Conservation (phyloP, 805 yeast species). For the Metschnikowia sp. region DNA sequence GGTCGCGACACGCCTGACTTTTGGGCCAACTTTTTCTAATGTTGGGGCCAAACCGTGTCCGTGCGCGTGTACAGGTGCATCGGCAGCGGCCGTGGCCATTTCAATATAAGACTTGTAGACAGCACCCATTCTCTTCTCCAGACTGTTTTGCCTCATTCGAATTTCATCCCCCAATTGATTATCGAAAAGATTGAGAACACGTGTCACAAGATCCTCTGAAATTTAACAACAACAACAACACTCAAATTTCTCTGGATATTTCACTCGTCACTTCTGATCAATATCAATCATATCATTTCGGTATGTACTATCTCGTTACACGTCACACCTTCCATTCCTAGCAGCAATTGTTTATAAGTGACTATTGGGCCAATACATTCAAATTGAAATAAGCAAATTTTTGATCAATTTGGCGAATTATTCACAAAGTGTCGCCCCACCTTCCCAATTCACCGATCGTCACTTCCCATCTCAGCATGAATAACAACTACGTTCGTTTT, state of each 20-base stretch:
- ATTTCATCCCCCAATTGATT: conserved; percentile 2
- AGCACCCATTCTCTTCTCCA: background rate
- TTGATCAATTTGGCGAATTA: too few species aligned
- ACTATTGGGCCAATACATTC: too few species aligned
- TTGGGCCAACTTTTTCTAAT: conserved; percentile 20
- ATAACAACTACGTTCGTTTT: too few species aligned
- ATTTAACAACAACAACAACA: conserved; percentile 14
- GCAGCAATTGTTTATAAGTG: background rate
- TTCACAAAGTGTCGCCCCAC: too few species aligned
- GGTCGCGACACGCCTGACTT: conserved; percentile 15
- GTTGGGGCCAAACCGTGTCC: conserved; percentile 16
- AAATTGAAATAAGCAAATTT: too few species aligned
- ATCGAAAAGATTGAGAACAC: background rate
- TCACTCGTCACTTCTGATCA: conserved; percentile 5
- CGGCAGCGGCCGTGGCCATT: conserved; percentile 10
- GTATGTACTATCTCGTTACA: conserved; percentile 5
- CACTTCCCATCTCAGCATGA: too few species aligned
- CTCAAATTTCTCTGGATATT: background rate
- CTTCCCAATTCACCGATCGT: too few species aligned
- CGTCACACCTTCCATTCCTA: background rate
- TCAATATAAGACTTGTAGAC: conserved; percentile 12
- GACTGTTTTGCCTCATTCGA: conserved; percentile 2
- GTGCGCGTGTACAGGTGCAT: conserved; percentile 9
- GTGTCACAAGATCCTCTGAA: background rate
- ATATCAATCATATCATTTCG: conserved; percentile 6